Evolutionary conservation across 495 filamentous ascomycete genomes (phyloP).

Genomic region (Tuber borchii): DNA sequence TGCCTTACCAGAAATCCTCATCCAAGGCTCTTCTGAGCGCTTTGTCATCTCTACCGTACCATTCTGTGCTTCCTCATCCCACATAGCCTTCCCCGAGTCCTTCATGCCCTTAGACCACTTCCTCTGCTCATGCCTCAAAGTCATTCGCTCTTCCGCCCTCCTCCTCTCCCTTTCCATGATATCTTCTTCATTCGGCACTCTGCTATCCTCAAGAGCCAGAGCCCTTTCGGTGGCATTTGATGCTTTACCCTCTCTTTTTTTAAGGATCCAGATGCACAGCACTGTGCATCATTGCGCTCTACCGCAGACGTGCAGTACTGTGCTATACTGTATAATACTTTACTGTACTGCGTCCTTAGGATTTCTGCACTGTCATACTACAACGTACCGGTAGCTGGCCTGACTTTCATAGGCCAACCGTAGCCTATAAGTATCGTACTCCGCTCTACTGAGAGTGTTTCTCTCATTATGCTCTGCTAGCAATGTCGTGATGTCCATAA

Average conservation of each 20-base stretch:
- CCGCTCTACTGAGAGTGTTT: no score
- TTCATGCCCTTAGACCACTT: conserved; percentile 91
- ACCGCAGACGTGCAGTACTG: no score
- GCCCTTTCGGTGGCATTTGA: conserved; percentile 65
- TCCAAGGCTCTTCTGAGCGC: conserved; percentile 75
- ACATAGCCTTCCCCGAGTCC: conserved; percentile 65
- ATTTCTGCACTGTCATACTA: no score
- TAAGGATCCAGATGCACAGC: no score
- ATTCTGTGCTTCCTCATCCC: conserved; percentile 74
- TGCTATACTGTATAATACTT: no score
- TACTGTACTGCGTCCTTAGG: no score
- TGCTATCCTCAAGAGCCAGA: conserved; percentile 59
- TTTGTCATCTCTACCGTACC: conserved; percentile 75
- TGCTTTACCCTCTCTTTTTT: conserved; percentile 73
- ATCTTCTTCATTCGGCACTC: conserved; percentile 63
- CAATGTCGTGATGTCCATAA: no score
- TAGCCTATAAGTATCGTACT: no score
- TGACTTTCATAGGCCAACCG: no score
- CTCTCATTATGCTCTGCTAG: no score
- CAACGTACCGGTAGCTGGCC: no score
- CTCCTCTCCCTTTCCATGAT: conserved; percentile 68
- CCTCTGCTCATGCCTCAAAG: conserved; percentile 78
- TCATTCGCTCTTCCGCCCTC: conserved; percentile 82
- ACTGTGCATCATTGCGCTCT: no score
- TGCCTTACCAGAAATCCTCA: conserved; percentile 73